A percentile compares a stretch with the other conserved stretches of the same genome.
phyloP scores from a whole-genome alignment of 2,329 filamentous ascomycete genomes.

The Stemphylium beticola region DNA sequence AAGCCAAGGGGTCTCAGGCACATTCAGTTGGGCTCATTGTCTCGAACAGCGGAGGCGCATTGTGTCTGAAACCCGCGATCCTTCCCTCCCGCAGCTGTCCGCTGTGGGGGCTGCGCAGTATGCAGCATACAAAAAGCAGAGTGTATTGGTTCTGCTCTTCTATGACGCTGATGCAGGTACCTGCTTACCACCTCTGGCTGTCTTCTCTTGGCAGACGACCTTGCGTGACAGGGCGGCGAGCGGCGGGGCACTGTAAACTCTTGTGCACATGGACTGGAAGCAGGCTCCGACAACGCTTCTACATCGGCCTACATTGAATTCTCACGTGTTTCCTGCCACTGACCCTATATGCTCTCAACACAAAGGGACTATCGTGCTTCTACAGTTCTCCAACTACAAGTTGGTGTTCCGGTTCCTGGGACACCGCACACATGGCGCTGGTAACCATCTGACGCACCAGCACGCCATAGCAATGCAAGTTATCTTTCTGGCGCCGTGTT shows the following conservation, averaged over 20 bases:
- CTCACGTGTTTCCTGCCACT: background rate
- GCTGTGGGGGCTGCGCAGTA: background rate
- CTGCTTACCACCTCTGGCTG: background rate
- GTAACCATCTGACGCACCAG: conserved; percentile 6
- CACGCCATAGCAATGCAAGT: conserved; percentile 6
- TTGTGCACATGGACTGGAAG: background rate
- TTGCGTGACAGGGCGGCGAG: background rate
- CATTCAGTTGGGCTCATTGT: background rate
- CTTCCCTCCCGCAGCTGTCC: background rate
- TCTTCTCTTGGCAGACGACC: background rate
- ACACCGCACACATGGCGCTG: conserved; percentile 22
- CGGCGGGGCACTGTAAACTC: background rate
- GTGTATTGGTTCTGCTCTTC: background rate
- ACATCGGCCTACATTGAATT: background rate
- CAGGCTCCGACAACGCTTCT: background rate
- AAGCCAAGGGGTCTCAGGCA: background rate
- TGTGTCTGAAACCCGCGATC: background rate
- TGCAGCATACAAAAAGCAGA: background rate
- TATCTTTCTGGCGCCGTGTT: conserved; percentile 3
- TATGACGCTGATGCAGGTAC: background rate
- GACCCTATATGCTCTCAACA: background rate
- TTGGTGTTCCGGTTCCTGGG: conserved; percentile 13
- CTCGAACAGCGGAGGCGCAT: background rate
- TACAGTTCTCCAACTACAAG: background rate
- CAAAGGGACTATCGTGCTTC: background rate